A percentile compares a stretch with the other conserved stretches of the same genome.
These are phyloP conservation scores for Xenoacremonium recifei DNA, from an alignment of 2,329 filamentous ascomycete species.

Conservation along the genomic window DNA sequence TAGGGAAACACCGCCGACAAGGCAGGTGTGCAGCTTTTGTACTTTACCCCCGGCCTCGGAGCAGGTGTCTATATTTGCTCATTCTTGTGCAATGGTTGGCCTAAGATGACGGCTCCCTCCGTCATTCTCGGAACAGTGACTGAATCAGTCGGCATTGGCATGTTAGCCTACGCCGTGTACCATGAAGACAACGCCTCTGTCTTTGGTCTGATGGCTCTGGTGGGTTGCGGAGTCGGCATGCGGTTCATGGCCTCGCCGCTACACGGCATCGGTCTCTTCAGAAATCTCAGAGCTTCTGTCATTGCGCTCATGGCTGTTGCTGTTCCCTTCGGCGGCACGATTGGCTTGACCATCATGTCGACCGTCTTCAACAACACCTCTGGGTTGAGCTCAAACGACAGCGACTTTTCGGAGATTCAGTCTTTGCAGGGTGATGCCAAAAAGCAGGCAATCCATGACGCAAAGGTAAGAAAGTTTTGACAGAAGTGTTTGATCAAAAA, in stretches of 20 bases:
- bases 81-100: conserved; percentile 59
- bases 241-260: conserved; percentile 64
- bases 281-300: conserved; percentile 54
- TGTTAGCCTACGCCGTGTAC: conserved; percentile 57
- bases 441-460: conserved; percentile 22
- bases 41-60: conserved; percentile 62
- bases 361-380: conserved; percentile 64
- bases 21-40: conserved; percentile 58
- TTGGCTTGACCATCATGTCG: conserved; percentile 66
- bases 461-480: conserved; percentile 26
- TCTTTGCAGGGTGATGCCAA: conserved; percentile 7
- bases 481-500: too few species aligned
- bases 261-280: conserved; percentile 63
- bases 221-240: conserved; percentile 61
- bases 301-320: conserved; percentile 60
- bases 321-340: conserved; percentile 61
- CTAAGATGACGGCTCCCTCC: conserved; percentile 59
- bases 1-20: conserved; percentile 48
- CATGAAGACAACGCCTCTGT: conserved; percentile 47
- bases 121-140: conserved; percentile 55
- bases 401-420: conserved; percentile 23
- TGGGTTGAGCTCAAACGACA: conserved; percentile 22
- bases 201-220: conserved; percentile 65
- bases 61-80: conserved; percentile 58
- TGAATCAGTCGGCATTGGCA: conserved; percentile 56